Evolutionary conservation across 805 yeast species (phyloP).

Genomic region (Spathaspora sp.): DNA sequence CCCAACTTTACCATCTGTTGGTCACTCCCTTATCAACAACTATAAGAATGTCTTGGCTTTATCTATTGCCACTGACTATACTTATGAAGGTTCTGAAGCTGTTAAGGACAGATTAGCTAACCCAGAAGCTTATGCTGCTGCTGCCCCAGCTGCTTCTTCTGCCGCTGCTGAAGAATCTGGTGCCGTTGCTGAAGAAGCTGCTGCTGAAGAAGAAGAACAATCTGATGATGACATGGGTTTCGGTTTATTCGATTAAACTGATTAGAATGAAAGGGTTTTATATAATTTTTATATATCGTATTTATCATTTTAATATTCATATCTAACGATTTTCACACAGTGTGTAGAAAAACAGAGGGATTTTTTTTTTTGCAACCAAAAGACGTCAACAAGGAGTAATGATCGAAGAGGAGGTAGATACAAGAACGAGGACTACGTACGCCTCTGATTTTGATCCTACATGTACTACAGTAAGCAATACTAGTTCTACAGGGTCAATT

Average conservation of each 20-base stretch:
- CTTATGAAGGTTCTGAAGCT: conserved; percentile 98
- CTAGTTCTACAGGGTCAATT: neutral
- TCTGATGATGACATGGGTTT: conserved; percentile 94
- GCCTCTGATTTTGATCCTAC: neutral
- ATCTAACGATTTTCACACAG: neutral
- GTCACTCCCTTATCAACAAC: conserved; percentile 98
- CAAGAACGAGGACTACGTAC: neutral
- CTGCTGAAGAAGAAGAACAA: conserved; percentile 70
- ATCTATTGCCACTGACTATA: conserved; percentile 97
- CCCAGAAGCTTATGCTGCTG: conserved; percentile 99
- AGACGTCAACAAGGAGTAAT: neutral
- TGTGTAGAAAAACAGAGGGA: neutral
- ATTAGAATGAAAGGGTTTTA: conserved; percentile 1
- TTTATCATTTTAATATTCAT: neutral
- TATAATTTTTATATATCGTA: neutral
- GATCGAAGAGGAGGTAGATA: neutral
- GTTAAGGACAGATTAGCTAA: conserved; percentile 99
- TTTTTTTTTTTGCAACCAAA: conserved; percentile 1
- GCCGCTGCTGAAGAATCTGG: conserved; percentile 61
- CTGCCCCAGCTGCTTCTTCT: conserved; percentile 85
- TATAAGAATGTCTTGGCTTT: conserved; percentile 98
- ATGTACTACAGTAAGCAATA: neutral
- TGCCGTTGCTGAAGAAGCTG: conserved; percentile 62
- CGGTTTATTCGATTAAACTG: conserved; percentile 93
- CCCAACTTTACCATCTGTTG: conserved; percentile 99